phyloP scores from a whole-genome alignment of 306 rosid species.

The Inga laurina region DNA sequence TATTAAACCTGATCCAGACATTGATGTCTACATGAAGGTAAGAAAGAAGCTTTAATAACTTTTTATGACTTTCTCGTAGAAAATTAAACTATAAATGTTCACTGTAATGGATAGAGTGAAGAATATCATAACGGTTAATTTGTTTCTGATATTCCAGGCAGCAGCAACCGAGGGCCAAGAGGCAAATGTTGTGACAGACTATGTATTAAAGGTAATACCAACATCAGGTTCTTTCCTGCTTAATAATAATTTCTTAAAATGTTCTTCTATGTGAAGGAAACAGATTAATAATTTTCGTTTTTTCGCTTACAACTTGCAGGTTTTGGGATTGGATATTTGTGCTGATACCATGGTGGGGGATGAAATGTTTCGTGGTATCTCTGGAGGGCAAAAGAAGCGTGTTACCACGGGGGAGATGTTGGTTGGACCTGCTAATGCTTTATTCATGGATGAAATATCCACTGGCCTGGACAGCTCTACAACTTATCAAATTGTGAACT shows the following conservation, averaged over 20 bases:
- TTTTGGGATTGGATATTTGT: constrained; percentile 72
- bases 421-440: constrained; percentile 58
- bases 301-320: constrained; percentile 24
- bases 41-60: constrained; percentile 11
- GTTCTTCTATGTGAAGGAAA: not conserved
- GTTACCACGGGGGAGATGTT: constrained; percentile 70
- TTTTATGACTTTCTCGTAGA: not conserved
- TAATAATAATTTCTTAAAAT: not conserved
- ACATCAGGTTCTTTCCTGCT: not conserved
- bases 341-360: constrained; percentile 80
- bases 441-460: constrained; percentile 62
- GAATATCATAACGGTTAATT: not conserved
- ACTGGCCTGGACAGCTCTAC: constrained; percentile 63
- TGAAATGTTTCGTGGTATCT: constrained; percentile 80
- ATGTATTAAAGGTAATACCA: constrained; percentile 59
- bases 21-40: constrained; percentile 86
- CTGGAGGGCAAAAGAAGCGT: constrained; percentile 88
- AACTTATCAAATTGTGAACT: constrained; percentile 53
- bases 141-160: constrained; percentile 35
- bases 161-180: constrained; percentile 53
- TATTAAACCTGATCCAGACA: constrained; percentile 71
- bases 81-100: not conserved
- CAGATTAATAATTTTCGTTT: not conserved
- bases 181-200: constrained; percentile 66
- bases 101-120: not conserved